phyloP scores from a whole-genome alignment of 1,284 basidiomycete genomes.

The Pyrrhoderma lamaoense region DNA sequence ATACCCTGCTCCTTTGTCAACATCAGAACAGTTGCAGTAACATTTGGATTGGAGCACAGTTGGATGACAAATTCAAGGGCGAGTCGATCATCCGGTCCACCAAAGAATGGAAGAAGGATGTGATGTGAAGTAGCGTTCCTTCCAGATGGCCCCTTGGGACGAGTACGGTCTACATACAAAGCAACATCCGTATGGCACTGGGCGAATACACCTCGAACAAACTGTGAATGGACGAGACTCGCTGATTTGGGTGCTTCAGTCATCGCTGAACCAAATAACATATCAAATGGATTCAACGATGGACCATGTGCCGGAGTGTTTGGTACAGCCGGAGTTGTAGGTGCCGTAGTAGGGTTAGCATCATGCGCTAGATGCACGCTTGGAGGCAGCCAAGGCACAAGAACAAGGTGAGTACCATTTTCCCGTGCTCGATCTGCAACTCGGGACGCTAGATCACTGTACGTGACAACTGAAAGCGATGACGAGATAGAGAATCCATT shows the following conservation, averaged over 20 bases:
- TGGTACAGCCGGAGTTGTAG: slow-evolving; percentile 17
- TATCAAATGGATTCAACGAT: slow-evolving; percentile 49
- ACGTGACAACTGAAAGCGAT: slow-evolving; percentile 49
- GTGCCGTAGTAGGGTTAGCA: slow-evolving; percentile 7
- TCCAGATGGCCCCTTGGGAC: slow-evolving; percentile 26
- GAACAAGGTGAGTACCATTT: slow-evolving; percentile 45
- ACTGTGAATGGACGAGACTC: slow-evolving; percentile 42
- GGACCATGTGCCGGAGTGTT: slow-evolving; percentile 12
- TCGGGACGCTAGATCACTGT: slow-evolving; percentile 45
- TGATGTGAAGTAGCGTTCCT: slow-evolving; percentile 32
- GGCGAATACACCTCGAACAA: slow-evolving; percentile 54
- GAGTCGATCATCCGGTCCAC: slow-evolving; percentile 62
- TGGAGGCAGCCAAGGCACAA: slow-evolving; percentile 58
- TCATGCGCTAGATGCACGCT: slow-evolving; percentile 19
- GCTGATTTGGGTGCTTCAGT: slow-evolving; percentile 22
- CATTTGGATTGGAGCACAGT: slow-evolving; percentile 42
- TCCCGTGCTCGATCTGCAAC: slow-evolving; percentile 46
- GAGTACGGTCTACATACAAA: slow-evolving; percentile 57
- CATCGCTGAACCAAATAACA: slow-evolving; percentile 44
- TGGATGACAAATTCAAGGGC: slow-evolving; percentile 56
- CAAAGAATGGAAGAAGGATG: slow-evolving; percentile 62
- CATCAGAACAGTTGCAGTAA: slow-evolving; percentile 54
- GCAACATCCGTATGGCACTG: slow-evolving; percentile 46
- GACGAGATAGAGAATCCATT: slow-evolving; percentile 46
- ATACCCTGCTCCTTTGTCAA: slow-evolving; percentile 41